Conservation (phyloP, 179 eudicot species). For the Beta lomatogona region DNA sequence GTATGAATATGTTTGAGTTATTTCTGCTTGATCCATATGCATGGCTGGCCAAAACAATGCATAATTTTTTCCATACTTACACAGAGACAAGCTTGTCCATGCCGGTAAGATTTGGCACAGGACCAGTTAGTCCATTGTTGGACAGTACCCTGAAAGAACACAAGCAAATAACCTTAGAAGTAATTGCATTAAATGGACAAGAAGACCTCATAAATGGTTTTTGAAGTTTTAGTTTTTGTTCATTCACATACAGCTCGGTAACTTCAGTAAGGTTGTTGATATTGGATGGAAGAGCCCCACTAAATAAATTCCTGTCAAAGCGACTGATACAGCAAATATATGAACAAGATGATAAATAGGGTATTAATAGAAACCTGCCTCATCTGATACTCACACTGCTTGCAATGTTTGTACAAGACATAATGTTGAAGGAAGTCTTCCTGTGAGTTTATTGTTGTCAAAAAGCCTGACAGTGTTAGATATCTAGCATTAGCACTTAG, state of each 20-base stretch:
- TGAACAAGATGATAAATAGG: constrained; percentile 26
- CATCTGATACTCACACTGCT: constrained; percentile 66
- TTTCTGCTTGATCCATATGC: neutral
- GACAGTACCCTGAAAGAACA: constrained; percentile 48
- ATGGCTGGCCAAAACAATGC: neutral
- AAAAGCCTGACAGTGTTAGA: constrained; percentile 59
- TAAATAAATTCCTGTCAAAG: constrained; percentile 67
- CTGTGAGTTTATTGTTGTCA: constrained; percentile 64
- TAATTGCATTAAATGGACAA: neutral
- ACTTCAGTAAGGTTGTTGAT: constrained; percentile 59
- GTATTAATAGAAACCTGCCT: neutral
- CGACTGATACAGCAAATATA: constrained; percentile 57
- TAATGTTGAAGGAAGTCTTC: constrained; percentile 65
- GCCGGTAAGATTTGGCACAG: constrained; percentile 58
- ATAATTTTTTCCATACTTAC: constrained; percentile 41
- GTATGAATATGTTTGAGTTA: neutral
- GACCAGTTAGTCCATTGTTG: constrained; percentile 53
- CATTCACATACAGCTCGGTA: constrained; percentile 66
- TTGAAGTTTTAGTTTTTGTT: neutral
- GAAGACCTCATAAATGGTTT: neutral
- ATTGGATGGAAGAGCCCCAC: constrained; percentile 63
- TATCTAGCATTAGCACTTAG: constrained; percentile 23
- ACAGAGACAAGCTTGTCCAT: constrained; percentile 46
- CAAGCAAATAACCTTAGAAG: constrained; percentile 8
- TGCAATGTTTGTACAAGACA: constrained; percentile 57